A percentile compares a stretch with the other conserved stretches of the same genome.
phyloP scores from a whole-genome alignment of 2,329 filamentous ascomycete genomes.

The Venturia oleaginea region DNA sequence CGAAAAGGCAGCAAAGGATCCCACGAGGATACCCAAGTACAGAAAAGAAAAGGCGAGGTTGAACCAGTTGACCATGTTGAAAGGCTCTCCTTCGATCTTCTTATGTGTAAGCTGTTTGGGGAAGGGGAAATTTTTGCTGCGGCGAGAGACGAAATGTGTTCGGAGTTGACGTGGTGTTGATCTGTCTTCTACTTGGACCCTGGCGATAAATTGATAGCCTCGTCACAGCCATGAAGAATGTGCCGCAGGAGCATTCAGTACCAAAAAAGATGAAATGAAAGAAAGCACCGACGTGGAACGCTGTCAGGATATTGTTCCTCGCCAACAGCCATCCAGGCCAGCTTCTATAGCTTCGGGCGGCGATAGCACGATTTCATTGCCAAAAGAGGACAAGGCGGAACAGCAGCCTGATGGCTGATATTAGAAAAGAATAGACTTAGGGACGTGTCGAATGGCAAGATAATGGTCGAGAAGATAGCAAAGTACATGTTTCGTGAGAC shows the following conservation, averaged over 20 bases:
- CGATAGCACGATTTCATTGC: not conserved
- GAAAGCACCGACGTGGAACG: no score
- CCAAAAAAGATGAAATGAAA: not conserved
- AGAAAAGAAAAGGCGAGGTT: slow-evolving; percentile 78
- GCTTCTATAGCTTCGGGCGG: not conserved
- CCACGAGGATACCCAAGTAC: slow-evolving; percentile 80
- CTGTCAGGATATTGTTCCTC: no score
- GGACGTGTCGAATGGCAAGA: not conserved
- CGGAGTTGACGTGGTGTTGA: not conserved
- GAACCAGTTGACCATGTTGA: slow-evolving; percentile 61
- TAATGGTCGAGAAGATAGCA: no score
- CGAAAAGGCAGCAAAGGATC: slow-evolving; percentile 85
- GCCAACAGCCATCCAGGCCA: not conserved
- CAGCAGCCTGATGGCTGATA: not conserved
- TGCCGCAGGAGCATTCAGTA: not conserved
- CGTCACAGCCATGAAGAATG: not conserved
- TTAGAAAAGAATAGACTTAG: not conserved
- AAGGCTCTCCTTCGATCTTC: not conserved
- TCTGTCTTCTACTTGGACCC: not conserved
- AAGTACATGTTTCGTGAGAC: not conserved
- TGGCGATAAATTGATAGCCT: not conserved
- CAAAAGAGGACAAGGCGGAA: not conserved
- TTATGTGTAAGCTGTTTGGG: not conserved
- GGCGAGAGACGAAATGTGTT: not conserved
- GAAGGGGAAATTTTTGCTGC: not conserved